phyloP scores from a whole-genome alignment of 2,329 filamentous ascomycete genomes.

The Clonostachys rosea region DNA sequence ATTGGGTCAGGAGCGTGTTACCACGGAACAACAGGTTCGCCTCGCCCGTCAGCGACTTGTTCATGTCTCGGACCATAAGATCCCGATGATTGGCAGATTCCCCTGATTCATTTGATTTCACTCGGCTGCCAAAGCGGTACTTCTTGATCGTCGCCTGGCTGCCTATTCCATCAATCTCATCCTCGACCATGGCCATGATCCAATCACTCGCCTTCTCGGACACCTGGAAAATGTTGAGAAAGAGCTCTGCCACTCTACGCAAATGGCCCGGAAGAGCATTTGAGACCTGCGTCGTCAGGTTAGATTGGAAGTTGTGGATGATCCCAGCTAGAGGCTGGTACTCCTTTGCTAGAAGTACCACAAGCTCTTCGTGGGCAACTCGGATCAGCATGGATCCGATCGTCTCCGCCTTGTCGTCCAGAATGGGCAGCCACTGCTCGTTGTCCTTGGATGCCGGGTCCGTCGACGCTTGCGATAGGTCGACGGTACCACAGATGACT shows the following conservation, averaged over 20 bases:
- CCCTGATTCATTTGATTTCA: constrained; percentile 67
- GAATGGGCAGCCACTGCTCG: constrained; percentile 84
- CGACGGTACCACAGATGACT: constrained; percentile 65
- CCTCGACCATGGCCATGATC: constrained; percentile 89
- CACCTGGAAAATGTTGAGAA: constrained; percentile 94
- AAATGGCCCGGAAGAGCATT: constrained; percentile 73
- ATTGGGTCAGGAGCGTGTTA: constrained; percentile 90
- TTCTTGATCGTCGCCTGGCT: constrained; percentile 70
- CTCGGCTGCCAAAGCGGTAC: constrained; percentile 65
- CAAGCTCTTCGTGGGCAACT: constrained; percentile 79
- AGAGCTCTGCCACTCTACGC: constrained; percentile 74
- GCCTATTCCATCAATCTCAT: constrained; percentile 91
- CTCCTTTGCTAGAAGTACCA: constrained; percentile 81
- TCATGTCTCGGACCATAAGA: constrained; percentile 69
- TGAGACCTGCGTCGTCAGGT: constrained; percentile 80
- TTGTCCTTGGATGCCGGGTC: constrained; percentile 66
- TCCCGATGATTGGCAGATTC: constrained; percentile 63
- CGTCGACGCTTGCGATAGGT: constrained; percentile 74
- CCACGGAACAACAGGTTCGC: constrained; percentile 93
- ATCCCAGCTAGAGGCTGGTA: constrained; percentile 80
- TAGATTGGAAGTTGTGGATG: constrained; percentile 78
- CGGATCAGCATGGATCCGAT: constrained; percentile 84
- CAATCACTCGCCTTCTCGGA: constrained; percentile 81
- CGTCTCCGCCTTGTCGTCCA: constrained; percentile 69
- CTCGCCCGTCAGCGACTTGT: constrained; percentile 75